These are phyloP conservation scores for Boletus semigastroideus DNA, from an alignment of 1,284 basidiomycete species.

Conservation along the genomic window DNA sequence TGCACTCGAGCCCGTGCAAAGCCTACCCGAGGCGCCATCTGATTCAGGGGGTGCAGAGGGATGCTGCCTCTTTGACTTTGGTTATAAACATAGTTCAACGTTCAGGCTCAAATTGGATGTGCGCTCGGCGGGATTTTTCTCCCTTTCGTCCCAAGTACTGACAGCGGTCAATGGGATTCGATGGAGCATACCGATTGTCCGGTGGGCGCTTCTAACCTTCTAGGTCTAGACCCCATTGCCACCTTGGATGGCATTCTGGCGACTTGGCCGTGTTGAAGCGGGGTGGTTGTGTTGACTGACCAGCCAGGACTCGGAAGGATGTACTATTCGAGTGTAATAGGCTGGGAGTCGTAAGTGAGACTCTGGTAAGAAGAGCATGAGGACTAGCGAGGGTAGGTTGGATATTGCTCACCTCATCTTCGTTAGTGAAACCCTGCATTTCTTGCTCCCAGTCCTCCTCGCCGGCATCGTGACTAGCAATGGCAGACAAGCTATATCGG, in stretches of 20 bases:
- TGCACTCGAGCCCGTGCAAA: conserved; percentile 34
- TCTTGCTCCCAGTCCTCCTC: conserved; percentile 82
- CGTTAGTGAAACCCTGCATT: conserved; percentile 54
- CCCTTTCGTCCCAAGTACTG: conserved; percentile 59
- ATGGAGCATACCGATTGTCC: conserved; percentile 42
- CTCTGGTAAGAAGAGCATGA: conserved; percentile 53
- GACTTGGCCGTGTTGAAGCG: conserved; percentile 60
- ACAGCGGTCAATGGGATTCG: conserved; percentile 41
- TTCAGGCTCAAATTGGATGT: conserved; percentile 68
- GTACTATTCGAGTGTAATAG: conserved; percentile 35
- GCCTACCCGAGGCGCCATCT: conserved; percentile 48
- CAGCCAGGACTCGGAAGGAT: conserved; percentile 37
- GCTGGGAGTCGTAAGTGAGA: conserved; percentile 63
- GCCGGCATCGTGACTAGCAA: conserved; percentile 79
- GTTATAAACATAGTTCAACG: conserved; percentile 62
- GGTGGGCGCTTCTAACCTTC: conserved; percentile 58
- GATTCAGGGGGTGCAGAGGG: conserved; percentile 67
- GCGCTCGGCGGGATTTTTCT: conserved; percentile 53
- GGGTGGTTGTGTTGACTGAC: conserved; percentile 61
- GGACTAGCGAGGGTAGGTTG: neutral
- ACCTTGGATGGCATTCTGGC: conserved; percentile 31
- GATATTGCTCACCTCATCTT: conserved; percentile 55
- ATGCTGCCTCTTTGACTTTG: conserved; percentile 47
- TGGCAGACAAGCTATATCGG: conserved; percentile 73
- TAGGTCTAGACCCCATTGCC: conserved; percentile 44